These are phyloP conservation scores for Boletus holoroseus DNA, from an alignment of 1,284 basidiomycete genomes.

Conservation along the genomic window DNA sequence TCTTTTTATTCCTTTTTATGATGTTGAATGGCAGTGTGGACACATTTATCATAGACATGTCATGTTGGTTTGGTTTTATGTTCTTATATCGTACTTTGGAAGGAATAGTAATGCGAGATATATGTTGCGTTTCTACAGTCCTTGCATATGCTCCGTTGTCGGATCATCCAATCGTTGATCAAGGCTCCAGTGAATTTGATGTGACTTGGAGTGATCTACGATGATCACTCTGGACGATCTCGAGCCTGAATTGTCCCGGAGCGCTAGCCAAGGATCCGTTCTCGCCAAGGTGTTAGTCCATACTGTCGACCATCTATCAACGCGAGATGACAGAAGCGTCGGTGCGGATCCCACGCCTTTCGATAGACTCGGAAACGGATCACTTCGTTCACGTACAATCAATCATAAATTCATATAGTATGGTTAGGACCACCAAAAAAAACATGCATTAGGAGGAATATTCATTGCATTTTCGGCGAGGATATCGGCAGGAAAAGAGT, in stretches of 20 bases:
- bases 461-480: no score
- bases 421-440: not conserved
- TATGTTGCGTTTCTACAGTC: not conserved
- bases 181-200: not conserved
- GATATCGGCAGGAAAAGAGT: no score
- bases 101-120: not conserved
- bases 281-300: not conserved
- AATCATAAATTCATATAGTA: no score
- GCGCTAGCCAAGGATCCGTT: not conserved
- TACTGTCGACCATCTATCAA: not conserved
- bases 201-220: no score
- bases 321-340: not conserved
- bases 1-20: constrained; percentile 21
- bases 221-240: no score
- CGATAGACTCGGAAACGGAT: not conserved
- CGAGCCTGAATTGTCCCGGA: no score
- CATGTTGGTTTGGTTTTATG: no score
- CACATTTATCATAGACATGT: no score
- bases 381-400: no score
- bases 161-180: not conserved
- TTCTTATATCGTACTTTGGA: not conserved
- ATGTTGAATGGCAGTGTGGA: not conserved
- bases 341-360: not conserved
- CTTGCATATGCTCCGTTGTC: not conserved
- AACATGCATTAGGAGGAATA: not conserved